phyloP scores from a whole-genome alignment of 306 rosid genomes.

The Abrus precatorius region DNA sequence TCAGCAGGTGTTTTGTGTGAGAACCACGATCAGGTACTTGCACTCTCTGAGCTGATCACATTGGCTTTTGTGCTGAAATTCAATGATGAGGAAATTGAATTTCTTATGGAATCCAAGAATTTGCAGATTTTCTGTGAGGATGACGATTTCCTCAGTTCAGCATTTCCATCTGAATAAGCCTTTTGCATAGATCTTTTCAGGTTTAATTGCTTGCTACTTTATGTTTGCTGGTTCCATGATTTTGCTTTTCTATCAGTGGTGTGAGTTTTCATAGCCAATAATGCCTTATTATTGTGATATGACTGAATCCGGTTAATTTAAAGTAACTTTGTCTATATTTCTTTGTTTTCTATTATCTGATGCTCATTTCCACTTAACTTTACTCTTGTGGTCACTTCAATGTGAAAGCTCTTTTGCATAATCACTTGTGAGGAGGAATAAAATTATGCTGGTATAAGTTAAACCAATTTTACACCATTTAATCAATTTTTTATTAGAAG shows the following conservation, averaged over 20 bases:
- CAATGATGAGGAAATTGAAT: constrained; percentile 61
- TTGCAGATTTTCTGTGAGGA: constrained; percentile 73
- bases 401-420: too few relatives aligned
- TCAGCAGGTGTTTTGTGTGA: constrained; percentile 68
- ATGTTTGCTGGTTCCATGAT: neutral
- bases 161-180: constrained; percentile 53
- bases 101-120: constrained; percentile 73
- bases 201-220: neutral
- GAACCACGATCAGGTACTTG: constrained; percentile 55
- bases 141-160: constrained; percentile 59
- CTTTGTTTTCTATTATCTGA: too few relatives aligned
- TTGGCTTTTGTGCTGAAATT: constrained; percentile 67
- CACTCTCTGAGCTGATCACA: constrained; percentile 69
- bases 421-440: too few relatives aligned
- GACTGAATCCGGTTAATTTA: too few relatives aligned
- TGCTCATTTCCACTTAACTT: too few relatives aligned
- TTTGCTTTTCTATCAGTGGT: neutral
- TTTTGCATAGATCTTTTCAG: neutral
- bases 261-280: too few relatives aligned
- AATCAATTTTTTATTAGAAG: too few relatives aligned
- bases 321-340: too few relatives aligned
- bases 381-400: too few relatives aligned
- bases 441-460: too few relatives aligned
- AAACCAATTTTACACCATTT: too few relatives aligned
- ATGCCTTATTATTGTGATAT: too few relatives aligned